Evolutionary conservation across 495 filamentous ascomycete genomes (phyloP).

Genomic region (Penicillium coffeae): DNA sequence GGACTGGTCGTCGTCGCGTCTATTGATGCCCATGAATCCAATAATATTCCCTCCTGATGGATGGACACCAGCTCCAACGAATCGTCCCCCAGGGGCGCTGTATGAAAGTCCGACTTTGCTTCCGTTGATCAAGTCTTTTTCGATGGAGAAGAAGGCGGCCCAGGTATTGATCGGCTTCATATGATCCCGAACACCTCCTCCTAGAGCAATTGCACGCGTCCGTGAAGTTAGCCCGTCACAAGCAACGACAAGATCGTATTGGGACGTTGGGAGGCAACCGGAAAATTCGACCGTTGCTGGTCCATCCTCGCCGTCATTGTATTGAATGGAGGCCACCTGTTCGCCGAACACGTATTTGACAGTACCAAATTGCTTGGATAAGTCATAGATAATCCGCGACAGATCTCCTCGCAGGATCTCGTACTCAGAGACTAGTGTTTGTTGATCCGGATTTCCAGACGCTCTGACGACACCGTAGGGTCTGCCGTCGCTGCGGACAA

Average conservation of each 20-base stretch:
- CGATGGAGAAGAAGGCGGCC: constrained; percentile 39
- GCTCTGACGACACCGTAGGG: constrained; percentile 36
- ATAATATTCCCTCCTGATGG: constrained; percentile 26
- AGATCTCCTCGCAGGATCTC: constrained; percentile 56
- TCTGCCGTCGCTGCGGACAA: constrained; percentile 37
- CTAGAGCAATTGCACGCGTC: constrained; percentile 43
- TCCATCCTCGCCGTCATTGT: constrained; percentile 14
- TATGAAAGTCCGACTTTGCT: constrained; percentile 27
- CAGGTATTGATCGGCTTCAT: constrained; percentile 32
- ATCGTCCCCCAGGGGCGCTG: constrained; percentile 35
- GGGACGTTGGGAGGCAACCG: constrained; percentile 27
- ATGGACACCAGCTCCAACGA: constrained; percentile 31
- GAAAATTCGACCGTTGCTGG: constrained; percentile 34
- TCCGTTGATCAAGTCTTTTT: constrained; percentile 33
- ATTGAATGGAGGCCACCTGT: constrained; percentile 15
- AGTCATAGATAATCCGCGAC: constrained; percentile 40
- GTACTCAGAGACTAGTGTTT: constrained; percentile 49
- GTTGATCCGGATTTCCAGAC: constrained; percentile 36
- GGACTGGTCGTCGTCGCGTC: constrained; percentile 17
- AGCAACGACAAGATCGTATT: constrained; percentile 48
- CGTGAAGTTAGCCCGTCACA: constrained; percentile 47
- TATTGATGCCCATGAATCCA: constrained; percentile 28
- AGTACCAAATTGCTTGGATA: constrained; percentile 35
- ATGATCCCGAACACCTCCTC: constrained; percentile 35
- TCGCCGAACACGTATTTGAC: constrained; percentile 46